Conservation (phyloP, 805 yeast species). For the Saturnispora sanitii region DNA sequence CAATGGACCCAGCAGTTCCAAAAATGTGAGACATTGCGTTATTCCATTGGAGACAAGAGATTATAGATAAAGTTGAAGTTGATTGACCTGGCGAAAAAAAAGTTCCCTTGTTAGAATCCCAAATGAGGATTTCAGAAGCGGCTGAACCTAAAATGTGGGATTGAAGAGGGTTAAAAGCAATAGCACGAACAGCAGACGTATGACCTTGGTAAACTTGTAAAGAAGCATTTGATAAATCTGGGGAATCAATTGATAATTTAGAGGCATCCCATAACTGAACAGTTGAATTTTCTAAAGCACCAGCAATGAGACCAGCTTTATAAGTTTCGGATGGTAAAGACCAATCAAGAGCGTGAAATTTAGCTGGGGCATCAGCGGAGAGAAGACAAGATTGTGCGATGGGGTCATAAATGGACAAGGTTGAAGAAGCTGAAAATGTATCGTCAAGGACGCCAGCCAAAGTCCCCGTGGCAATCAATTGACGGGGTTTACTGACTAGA, state of each 20-base stretch:
- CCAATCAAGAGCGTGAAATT: constrained; percentile 82
- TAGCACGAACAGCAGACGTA: constrained; percentile 57
- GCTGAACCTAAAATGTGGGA: constrained; percentile 71
- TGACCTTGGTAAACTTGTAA: constrained; percentile 49
- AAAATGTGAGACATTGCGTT: constrained; percentile 71
- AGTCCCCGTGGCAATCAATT: constrained; percentile 76
- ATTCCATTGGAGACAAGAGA: constrained; percentile 84
- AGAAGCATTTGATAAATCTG: constrained; percentile 36
- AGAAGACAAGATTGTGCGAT: constrained; percentile 37
- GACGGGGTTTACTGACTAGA: constrained; percentile 70
- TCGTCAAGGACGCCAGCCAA: constrained; percentile 95
- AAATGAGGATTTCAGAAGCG: constrained; percentile 76
- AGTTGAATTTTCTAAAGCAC: constrained; percentile 78
- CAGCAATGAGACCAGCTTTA: constrained; percentile 58
- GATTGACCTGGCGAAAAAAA: constrained; percentile 62
- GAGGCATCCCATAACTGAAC: constrained; percentile 69
- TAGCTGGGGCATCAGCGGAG: constrained; percentile 40
- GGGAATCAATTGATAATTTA: constrained; percentile 34
- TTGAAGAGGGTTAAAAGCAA: constrained; percentile 71
- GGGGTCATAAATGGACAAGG: constrained; percentile 73
- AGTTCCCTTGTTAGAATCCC: constrained; percentile 71
- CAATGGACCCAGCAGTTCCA: constrained; percentile 79
- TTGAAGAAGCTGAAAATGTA: constrained; percentile 68
- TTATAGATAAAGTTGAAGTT: constrained; percentile 71
- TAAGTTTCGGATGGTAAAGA: constrained; percentile 43